Evolutionary conservation across 2,329 filamentous ascomycete species (phyloP).

Genomic region (Sarocladium strictum): DNA sequence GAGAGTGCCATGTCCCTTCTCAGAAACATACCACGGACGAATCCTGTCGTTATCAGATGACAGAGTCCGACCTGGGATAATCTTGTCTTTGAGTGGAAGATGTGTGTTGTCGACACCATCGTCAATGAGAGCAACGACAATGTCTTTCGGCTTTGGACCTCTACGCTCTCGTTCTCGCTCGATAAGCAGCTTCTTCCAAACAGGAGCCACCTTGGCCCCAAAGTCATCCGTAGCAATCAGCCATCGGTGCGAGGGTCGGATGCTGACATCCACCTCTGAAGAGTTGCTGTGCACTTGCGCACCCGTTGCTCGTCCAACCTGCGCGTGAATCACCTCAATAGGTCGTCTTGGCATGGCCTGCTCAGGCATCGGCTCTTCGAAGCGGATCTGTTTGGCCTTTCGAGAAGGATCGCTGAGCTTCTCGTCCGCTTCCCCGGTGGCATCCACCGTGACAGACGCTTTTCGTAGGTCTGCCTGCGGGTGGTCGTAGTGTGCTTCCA

Average conservation of each 20-base stretch:
- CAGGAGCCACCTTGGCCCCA: neutral
- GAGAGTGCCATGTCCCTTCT: constrained; percentile 1
- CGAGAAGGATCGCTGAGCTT: neutral
- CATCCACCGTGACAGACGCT: neutral
- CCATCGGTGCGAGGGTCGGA: neutral
- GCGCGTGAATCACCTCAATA: neutral
- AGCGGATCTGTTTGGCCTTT: neutral
- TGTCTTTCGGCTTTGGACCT: constrained; percentile 1
- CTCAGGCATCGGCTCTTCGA: neutral
- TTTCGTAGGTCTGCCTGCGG: neutral
- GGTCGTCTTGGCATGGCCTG: neutral
- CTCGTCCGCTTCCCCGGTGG: neutral
- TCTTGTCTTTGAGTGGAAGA: neutral
- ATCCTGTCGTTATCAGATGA: neutral
- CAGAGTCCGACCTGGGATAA: neutral
- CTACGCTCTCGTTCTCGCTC: neutral
- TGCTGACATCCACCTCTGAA: neutral
- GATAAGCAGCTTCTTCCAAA: neutral
- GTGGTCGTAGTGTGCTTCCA: neutral
- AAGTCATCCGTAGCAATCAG: neutral
- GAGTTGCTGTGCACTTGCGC: neutral
- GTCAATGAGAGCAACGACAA: constrained; percentile 6
- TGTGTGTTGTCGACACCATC: neutral
- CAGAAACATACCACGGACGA: neutral
- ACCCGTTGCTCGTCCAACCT: neutral